Evolutionary conservation across 1,139 yeast genomes (phyloP), one percentile per base, ranked within the genome.

Genomic region (Citeromyces hawaiiensis): DNA sequence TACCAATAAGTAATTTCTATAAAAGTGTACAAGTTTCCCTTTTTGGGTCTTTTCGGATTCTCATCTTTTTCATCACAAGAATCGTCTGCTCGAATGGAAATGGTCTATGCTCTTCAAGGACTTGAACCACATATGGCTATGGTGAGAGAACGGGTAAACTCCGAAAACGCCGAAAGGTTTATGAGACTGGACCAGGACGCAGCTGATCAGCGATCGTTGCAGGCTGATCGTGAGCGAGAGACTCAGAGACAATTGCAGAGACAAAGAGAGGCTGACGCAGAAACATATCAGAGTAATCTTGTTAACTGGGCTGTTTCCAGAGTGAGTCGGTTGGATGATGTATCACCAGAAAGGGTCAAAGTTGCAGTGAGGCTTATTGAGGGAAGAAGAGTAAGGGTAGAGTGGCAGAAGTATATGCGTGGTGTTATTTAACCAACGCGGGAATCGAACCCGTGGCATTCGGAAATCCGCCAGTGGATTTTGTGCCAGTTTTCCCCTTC

Each of bases 1-100:
- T 80, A 76, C 52, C 94, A 86, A 51, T 86, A 13, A 85, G 95
- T 0, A 79, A 81, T 52, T 74, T 82, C 38, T 68, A 88, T 44
- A n/a, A 72, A 74, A 44, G 83, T 81, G 36, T 72, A 88, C 16
- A 72, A 74, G 46, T 80, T 81, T 51, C 98, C 98, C 9, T 83
- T 83, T 53, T 58, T 85, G 35, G 95, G 93, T 0, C 56, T 81
- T 8, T 50, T 81, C 40, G 79, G 75, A 49, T 65, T n/a, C n/a
- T n/a, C n/a, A n/a, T n/a, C n/a, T n/a, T n/a, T 71, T 57, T 86
- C 73, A 45, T 71, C 81, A 0, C 68, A 70, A 30, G 85, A 83
- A 0, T 69, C 76, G 0, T 63, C 64, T 7, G 66, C 69, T 39
- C 64, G 68, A 27, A 66, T 83, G 53, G 71, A 85, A 9, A 62